Evolutionary conservation across 768 basidiomycete species (phyloP).

Genomic region (Xerocomellus dryophilus): DNA sequence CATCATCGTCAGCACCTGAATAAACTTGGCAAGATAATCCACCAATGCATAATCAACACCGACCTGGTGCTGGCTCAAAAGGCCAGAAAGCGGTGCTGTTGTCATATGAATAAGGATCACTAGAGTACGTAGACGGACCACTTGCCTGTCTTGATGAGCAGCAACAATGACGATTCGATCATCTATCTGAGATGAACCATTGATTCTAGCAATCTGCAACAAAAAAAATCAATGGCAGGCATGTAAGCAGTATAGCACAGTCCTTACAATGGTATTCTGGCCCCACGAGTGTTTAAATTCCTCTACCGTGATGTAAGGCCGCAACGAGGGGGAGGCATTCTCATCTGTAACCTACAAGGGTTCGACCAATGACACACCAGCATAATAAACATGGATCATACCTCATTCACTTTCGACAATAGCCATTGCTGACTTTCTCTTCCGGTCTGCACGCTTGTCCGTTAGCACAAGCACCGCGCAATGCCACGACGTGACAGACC

Average conservation of each 20-base stretch:
- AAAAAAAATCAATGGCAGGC: conserved; percentile 1
- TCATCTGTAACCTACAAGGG: conserved; percentile 56
- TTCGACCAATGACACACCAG: conserved; percentile 1
- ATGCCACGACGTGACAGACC: conserved; percentile 37
- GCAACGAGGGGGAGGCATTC: conserved; percentile 56
- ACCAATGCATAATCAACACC: neutral
- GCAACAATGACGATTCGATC: conserved; percentile 65
- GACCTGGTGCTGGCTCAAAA: conserved; percentile 75
- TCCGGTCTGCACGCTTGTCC: conserved; percentile 51
- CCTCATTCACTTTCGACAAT: conserved; percentile 62
- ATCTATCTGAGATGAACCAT: conserved; percentile 62
- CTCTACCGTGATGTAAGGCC: conserved; percentile 53
- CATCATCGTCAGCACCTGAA: conserved; percentile 43
- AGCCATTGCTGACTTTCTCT: conserved; percentile 78
- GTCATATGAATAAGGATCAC: neutral
- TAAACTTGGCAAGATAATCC: neutral
- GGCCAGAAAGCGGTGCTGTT: conserved; percentile 73
- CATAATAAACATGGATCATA: conserved; percentile 22
- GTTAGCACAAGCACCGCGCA: conserved; percentile 12
- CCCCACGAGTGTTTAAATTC: conserved; percentile 84
- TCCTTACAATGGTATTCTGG: conserved; percentile 71
- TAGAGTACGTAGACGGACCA: neutral
- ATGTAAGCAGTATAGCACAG: neutral
- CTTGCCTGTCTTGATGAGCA: conserved; percentile 81
- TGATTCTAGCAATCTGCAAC: conserved; percentile 67